Conservation (phyloP, 257 asterid species). For the Fraxinus quadrangulata region DNA sequence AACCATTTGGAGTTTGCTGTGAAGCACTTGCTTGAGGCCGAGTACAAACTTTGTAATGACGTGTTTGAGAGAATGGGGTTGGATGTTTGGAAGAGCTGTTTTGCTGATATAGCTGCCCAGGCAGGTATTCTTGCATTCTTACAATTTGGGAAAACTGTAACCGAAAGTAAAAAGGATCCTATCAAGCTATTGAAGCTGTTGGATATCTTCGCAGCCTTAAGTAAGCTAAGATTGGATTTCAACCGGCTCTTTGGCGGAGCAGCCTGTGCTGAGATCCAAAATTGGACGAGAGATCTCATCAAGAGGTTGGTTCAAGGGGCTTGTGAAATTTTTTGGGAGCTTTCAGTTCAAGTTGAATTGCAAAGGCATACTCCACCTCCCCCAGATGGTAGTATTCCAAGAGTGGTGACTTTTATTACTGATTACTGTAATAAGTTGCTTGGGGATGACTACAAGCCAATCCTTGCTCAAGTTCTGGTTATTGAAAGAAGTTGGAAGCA, state of each 20-base stretch:
- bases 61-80: slow-evolving; percentile 80
- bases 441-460: slow-evolving; percentile 75
- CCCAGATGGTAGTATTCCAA: slow-evolving; percentile 73
- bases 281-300: slow-evolving; percentile 76
- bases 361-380: slow-evolving; percentile 89
- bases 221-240: slow-evolving; percentile 81
- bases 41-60: slow-evolving; percentile 73
- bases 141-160: slow-evolving; percentile 80
- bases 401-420: slow-evolving; percentile 71
- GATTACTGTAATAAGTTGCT: slow-evolving; percentile 86
- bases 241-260: slow-evolving; percentile 86
- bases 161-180: slow-evolving; percentile 91
- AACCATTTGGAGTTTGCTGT: slow-evolving; percentile 86
- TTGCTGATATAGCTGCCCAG: slow-evolving; percentile 79
- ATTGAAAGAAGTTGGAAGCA: slow-evolving; percentile 90
- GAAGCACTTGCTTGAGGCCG: slow-evolving; percentile 85
- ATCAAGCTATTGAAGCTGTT: slow-evolving; percentile 77
- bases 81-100: slow-evolving; percentile 80
- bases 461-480: slow-evolving; percentile 73
- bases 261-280: slow-evolving; percentile 84
- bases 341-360: slow-evolving; percentile 78
- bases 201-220: slow-evolving; percentile 76
- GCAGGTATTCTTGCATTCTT: slow-evolving; percentile 82
- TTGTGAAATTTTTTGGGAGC: slow-evolving; percentile 92
- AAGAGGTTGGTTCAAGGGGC: slow-evolving; percentile 78